A percentile compares a stretch with the other conserved stretches of the same genome.
Evolutionary conservation across 805 yeast genomes (phyloP).

Genomic region (Yamadazyma nakazawae): DNA sequence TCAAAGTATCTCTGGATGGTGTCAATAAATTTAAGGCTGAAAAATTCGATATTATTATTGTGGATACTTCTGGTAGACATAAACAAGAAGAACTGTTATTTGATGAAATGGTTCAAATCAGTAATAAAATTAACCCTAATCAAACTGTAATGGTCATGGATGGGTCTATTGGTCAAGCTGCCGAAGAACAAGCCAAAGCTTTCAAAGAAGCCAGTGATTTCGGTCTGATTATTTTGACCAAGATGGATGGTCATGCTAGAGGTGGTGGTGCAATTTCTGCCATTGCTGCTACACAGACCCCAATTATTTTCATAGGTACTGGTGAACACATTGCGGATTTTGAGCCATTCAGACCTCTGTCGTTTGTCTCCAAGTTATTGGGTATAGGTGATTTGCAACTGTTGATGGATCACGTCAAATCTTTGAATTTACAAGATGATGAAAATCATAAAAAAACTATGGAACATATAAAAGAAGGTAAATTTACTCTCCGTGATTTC

Average conservation of each 20-base stretch:
- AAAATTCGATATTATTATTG: constrained; percentile 88
- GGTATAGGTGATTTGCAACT: constrained; percentile 97
- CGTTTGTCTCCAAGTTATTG: constrained; percentile 84
- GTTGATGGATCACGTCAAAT: constrained; percentile 88
- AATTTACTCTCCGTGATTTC: constrained; percentile 85
- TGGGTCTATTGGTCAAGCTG: constrained; percentile 98
- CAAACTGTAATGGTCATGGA: constrained; percentile 97
- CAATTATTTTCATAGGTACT: constrained; percentile 94
- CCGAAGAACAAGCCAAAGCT: constrained; percentile 90
- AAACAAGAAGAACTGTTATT: constrained; percentile 90
- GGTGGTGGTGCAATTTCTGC: constrained; percentile 99
- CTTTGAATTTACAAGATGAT: constrained; percentile 62
- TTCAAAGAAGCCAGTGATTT: constrained; percentile 90
- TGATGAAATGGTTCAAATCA: constrained; percentile 91
- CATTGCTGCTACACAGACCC: constrained; percentile 94
- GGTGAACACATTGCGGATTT: constrained; percentile 95
- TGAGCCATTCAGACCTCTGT: constrained; percentile 85
- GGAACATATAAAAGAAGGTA: constrained; percentile 92
- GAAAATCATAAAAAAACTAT: constrained; percentile 83
- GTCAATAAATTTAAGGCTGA: constrained; percentile 87
- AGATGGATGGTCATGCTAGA: constrained; percentile 98
- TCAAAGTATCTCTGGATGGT: constrained; percentile 86
- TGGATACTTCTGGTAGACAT: constrained; percentile 97
- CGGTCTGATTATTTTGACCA: constrained; percentile 92
- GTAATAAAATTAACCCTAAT: constrained; percentile 83